phyloP scores from a whole-genome alignment of 2,329 filamentous ascomycete genomes.

The Phialophora macrospora region DNA sequence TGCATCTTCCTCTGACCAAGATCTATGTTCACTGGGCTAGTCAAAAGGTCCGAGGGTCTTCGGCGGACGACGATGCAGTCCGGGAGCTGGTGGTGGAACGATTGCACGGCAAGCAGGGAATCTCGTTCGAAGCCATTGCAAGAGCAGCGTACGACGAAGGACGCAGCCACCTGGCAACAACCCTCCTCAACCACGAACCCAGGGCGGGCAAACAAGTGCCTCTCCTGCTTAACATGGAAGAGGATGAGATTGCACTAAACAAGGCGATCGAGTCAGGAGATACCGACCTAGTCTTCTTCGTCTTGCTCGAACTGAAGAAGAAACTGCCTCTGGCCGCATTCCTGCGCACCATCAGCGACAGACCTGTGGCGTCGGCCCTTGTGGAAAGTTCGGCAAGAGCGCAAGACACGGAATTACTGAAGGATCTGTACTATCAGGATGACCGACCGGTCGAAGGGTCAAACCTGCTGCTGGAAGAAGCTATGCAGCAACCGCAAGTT shows the following conservation, averaged over 20 bases:
- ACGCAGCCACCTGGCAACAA: constrained; percentile 82
- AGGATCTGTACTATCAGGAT: constrained; percentile 97
- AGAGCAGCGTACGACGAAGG: constrained; percentile 94
- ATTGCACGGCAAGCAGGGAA: constrained; percentile 83
- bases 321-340: constrained; percentile 89
- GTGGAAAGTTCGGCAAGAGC: constrained; percentile 82
- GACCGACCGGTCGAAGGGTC: constrained; percentile 88
- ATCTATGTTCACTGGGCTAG: constrained; percentile 98
- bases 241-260: constrained; percentile 91
- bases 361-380: constrained; percentile 83
- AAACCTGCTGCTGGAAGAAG: constrained; percentile 83
- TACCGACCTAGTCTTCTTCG: constrained; percentile 88
- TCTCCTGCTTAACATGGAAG: constrained; percentile 89
- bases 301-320: constrained; percentile 84
- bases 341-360: constrained; percentile 85
- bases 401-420: constrained; percentile 80
- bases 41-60: constrained; percentile 84
- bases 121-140: constrained; percentile 95
- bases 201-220: constrained; percentile 96
- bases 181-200: constrained; percentile 90
- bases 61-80: constrained; percentile 84
- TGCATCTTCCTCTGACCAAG: constrained; percentile 81
- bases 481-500: constrained; percentile 72
- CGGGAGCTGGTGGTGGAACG: constrained; percentile 86
- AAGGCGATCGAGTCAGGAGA: constrained; percentile 97